Evolutionary conservation across 169 alveolate species (phyloP).

Genomic region (Fabrea salina): DNA sequence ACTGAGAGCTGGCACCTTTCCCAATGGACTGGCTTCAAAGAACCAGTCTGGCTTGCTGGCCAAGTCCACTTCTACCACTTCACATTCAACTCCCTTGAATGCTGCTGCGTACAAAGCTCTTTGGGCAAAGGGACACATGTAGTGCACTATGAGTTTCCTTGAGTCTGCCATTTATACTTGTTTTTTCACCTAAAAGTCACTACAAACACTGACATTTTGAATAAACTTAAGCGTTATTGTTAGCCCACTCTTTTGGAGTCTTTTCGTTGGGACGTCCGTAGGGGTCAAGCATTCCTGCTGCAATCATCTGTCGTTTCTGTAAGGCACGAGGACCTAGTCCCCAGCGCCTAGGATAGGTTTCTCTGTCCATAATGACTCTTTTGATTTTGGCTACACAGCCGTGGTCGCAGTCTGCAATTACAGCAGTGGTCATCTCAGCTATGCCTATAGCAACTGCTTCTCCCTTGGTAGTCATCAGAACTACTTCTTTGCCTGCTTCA

Average conservation of each 20-base stretch:
- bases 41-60: neutral
- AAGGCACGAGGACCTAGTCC: slow-evolving; percentile 99
- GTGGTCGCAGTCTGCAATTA: slow-evolving; percentile 99
- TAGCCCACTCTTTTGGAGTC: slow-evolving; percentile 96
- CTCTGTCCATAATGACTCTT: slow-evolving; percentile 99
- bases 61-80: neutral
- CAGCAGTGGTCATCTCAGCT: slow-evolving; percentile 99
- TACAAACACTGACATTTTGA: too few species aligned
- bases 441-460: slow-evolving; percentile 99
- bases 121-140: slow-evolving; percentile 32
- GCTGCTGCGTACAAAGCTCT: slow-evolving; percentile 27
- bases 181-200: too few species aligned
- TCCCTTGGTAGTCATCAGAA: slow-evolving; percentile 99
- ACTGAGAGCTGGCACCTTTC: neutral
- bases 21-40: slow-evolving; percentile 14
- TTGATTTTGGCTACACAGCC: slow-evolving; percentile 98
- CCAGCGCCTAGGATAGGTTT: slow-evolving; percentile 99
- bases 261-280: slow-evolving; percentile 93
- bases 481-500: slow-evolving; percentile 95
- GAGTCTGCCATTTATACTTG: too few species aligned
- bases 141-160: slow-evolving; percentile 22
- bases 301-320: slow-evolving; percentile 96
- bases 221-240: too few species aligned
- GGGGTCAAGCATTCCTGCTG: slow-evolving; percentile 94
- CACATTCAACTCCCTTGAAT: neutral